Evolutionary conservation across 371 early-diverging fungal species (phyloP), one percentile per base, ranked within the genome.

Genomic region (Parasitella parasitica): DNA sequence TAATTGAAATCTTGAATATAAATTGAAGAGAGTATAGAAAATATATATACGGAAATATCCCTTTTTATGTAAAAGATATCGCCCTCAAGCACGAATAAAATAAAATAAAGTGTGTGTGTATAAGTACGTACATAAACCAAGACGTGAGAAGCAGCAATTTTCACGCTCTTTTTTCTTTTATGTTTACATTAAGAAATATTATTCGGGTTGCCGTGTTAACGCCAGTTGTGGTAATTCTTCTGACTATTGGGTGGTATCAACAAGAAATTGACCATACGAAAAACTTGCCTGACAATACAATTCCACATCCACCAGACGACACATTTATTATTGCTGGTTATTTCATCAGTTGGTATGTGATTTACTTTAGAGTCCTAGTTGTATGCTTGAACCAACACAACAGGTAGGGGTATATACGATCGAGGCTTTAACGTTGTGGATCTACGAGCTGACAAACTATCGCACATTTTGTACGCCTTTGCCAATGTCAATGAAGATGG

Each of bases 391-490:
- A 52, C 18, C 20, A 16, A n/a, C 13, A 35, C 6, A 15, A 6
- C 12, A 51, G 13, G 26, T 48, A 75, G 93, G 93, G 83, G 83
- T 6, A 89, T 91, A 28, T 92, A 92, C 66, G 88, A 81, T 61
- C 80, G 91, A 62, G 71, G 78, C 38, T 86, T 82, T 60, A 73
- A 77, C 57, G 87, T 88, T 11, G 61, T 77, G 20, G 84, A 89
- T 60, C 62, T 92, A 13, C 36, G 74, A 11, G 82, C 77, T 27
- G 75, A 80, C 20, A 82, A 87, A 58, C 66, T 92, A 52, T 88
- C 90, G 22, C 91, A 92, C 57, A 55, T 97, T 53, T 89, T 92
- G 68, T 95, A 96, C 72, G 93, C 91, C 22, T 96, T 96, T 82
- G 91, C 91, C 41, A 92, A 94, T 72, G 77, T 94, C 20, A 72